Conservation (phyloP, 108 stramenopile genomes). For the Nitzschia sp. region DNA sequence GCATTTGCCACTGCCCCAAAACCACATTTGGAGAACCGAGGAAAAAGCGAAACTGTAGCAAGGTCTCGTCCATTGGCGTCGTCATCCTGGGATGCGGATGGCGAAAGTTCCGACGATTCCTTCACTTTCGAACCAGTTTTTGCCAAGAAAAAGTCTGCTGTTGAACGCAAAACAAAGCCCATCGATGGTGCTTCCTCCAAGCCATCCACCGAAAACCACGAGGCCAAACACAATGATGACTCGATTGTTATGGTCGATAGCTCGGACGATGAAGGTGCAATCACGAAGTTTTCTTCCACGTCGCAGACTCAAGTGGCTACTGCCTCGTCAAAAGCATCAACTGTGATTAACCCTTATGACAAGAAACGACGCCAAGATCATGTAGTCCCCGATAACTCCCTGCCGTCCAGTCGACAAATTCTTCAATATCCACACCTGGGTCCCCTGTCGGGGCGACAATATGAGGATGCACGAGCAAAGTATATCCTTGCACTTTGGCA, state of each 20-base stretch:
- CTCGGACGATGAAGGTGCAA: background rate
- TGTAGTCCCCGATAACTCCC: background rate
- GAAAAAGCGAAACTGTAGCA: too few species aligned
- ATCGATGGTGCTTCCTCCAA: too few species aligned
- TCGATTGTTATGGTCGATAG: background rate
- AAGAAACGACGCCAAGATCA: too few species aligned
- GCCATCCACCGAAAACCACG: background rate
- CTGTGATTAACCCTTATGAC: background rate
- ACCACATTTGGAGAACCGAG: background rate
- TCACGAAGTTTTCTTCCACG: too few species aligned
- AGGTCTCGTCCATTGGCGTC: too few species aligned
- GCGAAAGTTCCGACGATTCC: background rate
- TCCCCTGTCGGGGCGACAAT: background rate
- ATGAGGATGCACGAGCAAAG: conserved; percentile 19
- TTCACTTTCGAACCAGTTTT: background rate
- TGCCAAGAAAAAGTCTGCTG: background rate
- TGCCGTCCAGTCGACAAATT: background rate
- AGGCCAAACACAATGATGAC: background rate
- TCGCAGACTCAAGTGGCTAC: too few species aligned
- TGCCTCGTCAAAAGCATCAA: too few species aligned
- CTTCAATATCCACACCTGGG: conserved; percentile 11
- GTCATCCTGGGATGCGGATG: background rate
- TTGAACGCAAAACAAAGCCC: too few species aligned
- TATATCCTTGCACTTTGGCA: conserved; percentile 30
- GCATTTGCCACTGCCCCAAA: too few species aligned